Evolutionary conservation across 352 stramenopile genomes (phyloP), one percentile per base, ranked within the genome.

Genomic region (Phytophthora meadii): DNA sequence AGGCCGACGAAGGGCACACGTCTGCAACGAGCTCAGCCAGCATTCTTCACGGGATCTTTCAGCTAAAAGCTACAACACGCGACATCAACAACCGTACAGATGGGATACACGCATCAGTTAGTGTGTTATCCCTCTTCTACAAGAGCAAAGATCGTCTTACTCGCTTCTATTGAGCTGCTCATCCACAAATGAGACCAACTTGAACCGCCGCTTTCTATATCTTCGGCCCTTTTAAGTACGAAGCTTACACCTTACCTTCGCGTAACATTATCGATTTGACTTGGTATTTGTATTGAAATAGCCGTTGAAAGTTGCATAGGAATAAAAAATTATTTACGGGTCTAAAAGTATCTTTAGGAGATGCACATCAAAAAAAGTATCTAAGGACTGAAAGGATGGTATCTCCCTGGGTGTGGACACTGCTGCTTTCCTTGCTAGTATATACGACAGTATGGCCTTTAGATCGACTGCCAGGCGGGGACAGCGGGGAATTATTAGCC

Each of bases 1-100:
- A 97, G 54, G 97, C 97, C 73, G 94, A 99, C 59, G 97, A 97
- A 45, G 97, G 97, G 78, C 97, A 99, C 61, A 97, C 97, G 87
- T 99, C 96, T 75, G 94, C 94, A 61, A 92, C 81, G 39, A 89
- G 65, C 57, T 88, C 67, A 47, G 76, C 66, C 40, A 84, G 47
- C 73, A 81, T 80, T 14, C 19, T 58, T 53, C 10, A 49, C 48
- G 56, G 30, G 22, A 41, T 51, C 11, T 60, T 51, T 42, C 15
- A 15, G 14, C 24, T 51, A 11, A 45, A 24, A 27, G 32, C 48
- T 37, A 15, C 32, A 54, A 40, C 15, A 39, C 11, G 14, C n/a
- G 46, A 3, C 25, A 39, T 8, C 15, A n/a, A 37, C 3, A 22
- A 6, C 32, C 9, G n/a, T 4, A 49, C 51, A 58, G 2, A 24